Conservation (phyloP, 352 stramenopile genomes). For the Discostella stelligera region DNA sequence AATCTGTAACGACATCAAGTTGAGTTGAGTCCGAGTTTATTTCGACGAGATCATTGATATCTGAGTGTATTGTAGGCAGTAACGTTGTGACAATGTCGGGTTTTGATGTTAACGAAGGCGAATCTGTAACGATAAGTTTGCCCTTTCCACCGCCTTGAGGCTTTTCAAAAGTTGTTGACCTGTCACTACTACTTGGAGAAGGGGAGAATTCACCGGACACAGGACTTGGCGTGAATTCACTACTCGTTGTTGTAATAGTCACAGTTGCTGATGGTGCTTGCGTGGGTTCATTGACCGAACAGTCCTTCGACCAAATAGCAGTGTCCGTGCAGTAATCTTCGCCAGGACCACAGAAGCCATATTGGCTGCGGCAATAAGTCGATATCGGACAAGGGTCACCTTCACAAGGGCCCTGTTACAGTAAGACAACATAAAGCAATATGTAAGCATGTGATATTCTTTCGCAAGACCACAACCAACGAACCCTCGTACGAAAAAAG, state of each 20-base stretch:
- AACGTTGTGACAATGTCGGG: not conserved
- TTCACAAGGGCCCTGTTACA: conserved; percentile 29
- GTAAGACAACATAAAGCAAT: not conserved
- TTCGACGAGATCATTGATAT: not conserved
- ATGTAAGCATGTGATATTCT: not conserved
- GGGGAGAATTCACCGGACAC: not conserved
- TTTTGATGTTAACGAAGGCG: not conserved
- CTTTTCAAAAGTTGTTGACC: not conserved
- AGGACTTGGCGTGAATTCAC: not conserved
- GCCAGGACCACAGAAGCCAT: conserved; percentile 34
- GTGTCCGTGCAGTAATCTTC: conserved; percentile 31
- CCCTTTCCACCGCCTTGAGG: not conserved
- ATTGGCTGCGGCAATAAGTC: conserved; percentile 15
- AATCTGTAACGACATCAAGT: conserved; percentile 1
- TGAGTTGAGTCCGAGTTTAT: conserved; percentile 9
- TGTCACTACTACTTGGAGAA: not conserved
- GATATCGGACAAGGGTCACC: conserved; percentile 10
- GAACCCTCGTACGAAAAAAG: not conserved
- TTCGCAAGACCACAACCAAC: not conserved
- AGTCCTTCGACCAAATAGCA: conserved; percentile 30
- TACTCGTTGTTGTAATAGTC: not conserved
- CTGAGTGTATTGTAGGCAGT: not conserved
- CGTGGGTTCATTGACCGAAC: not conserved
- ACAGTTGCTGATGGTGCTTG: not conserved
- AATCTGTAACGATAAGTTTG: not conserved